Conservation (phyloP, 1,284 basidiomycete genomes). For the Ganoderma meredithae region DNA sequence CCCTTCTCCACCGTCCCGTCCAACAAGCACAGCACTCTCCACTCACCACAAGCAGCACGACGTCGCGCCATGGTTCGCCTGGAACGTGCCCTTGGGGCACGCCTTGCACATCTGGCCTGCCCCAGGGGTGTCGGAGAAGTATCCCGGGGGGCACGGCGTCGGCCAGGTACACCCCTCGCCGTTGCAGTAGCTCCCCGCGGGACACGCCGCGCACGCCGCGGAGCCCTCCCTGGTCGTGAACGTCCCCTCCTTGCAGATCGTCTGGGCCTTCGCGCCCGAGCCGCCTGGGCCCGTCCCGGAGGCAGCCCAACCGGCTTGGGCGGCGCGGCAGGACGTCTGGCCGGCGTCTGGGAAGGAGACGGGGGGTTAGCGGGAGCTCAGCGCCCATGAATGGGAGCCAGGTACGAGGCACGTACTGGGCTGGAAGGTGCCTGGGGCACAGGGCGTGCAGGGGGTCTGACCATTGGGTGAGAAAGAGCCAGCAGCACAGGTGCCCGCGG, state of each 20-base stretch:
- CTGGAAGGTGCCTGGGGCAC: constrained; percentile 26
- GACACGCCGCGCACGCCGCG: constrained; percentile 24
- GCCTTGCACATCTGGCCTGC: constrained; percentile 33
- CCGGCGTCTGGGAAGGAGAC: constrained; percentile 17
- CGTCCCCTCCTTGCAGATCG: constrained; percentile 27
- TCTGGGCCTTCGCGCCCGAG: constrained; percentile 24
- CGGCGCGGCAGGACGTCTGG: constrained; percentile 23
- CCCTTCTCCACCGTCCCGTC: not conserved
- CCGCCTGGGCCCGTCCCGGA: constrained; percentile 12
- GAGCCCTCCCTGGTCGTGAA: constrained; percentile 24
- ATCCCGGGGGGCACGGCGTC: constrained; percentile 25
- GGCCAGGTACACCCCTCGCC: constrained; percentile 24
- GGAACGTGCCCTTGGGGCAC: constrained; percentile 36
- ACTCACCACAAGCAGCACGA: constrained; percentile 36
- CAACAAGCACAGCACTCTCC: not conserved
- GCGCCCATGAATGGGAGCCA: not conserved
- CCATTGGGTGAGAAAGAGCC: constrained; percentile 25
- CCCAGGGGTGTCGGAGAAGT: constrained; percentile 27
- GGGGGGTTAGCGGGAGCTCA: not conserved
- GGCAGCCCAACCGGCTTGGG: constrained; percentile 29
- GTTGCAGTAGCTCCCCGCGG: constrained; percentile 32
- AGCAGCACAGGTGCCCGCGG: constrained; percentile 12
- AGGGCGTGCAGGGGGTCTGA: constrained; percentile 22
- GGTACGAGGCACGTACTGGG: constrained; percentile 10
- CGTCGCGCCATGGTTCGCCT: constrained; percentile 31